phyloP scores from a whole-genome alignment of 106 monocot genomes.

The Gastrodia elata region DNA sequence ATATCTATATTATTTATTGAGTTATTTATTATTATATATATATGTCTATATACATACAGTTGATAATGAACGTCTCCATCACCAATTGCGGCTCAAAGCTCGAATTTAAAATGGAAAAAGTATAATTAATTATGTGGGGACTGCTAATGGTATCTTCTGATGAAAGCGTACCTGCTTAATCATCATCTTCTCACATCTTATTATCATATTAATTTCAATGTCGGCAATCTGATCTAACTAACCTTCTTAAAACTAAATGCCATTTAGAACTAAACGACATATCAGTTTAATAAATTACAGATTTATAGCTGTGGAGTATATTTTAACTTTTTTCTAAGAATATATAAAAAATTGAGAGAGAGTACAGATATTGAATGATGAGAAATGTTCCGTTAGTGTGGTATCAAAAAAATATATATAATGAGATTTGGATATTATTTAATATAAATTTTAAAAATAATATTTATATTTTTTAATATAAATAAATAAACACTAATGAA shows the following conservation, averaged over 20 bases:
- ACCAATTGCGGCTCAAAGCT: not conserved
- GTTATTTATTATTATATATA: no score
- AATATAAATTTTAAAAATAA: no score
- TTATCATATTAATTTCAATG: not conserved
- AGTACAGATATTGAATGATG: no score
- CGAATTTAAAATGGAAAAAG: not conserved
- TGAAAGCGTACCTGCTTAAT: not conserved
- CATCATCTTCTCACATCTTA: not conserved
- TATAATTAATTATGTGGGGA: not conserved
- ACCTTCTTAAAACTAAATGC: not conserved
- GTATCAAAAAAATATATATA: no score
- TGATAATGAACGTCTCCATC: not conserved
- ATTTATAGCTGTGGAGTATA: not conserved
- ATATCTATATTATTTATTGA: no score
- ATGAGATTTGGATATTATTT: no score
- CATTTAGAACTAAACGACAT: not conserved
- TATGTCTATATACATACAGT: no score
- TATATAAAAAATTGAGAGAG: no score
- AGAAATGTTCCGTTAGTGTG: no score
- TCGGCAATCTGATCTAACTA: constrained; percentile 3
- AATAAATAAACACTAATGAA: no score
- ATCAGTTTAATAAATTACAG: not conserved
- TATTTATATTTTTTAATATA: no score
- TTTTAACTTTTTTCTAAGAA: no score
- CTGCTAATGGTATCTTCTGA: not conserved